Evolutionary conservation across 805 yeast species (phyloP), one percentile per base, ranked within the genome.

Genomic region (Ogataea pini): DNA sequence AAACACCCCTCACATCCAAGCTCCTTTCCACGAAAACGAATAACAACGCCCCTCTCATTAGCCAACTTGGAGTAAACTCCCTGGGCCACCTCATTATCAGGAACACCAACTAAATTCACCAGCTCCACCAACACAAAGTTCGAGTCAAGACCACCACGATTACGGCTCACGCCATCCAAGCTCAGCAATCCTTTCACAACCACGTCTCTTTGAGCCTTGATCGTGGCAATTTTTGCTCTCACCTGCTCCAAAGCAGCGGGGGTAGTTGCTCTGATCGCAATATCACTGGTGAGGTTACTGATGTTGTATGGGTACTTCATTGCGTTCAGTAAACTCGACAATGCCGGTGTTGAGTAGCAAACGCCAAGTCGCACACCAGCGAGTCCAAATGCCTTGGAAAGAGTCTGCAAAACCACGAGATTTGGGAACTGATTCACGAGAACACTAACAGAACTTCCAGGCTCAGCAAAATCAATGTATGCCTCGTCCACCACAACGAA

Each of bases 261-360:
- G 5, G 77, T 70, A 6, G 92, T 78, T 1, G 97, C 95, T 52
- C 91, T 77, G 20, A 73, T 50, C 0, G 96, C 97, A 36, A 89
- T 71, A 47, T 79, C 78, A 4, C 97, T 75, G 1, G 98, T 83
- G 55, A 86, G 72, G 10, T 89, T 78, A 7, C 96, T 88, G 48
- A 94, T 87, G 66, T 92, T 94, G 70, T 94, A 94, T 2, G 99
- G 99, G 31, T 96, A 96, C 65, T 94, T 94, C 86, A 92, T 85
- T 19, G 95, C 80, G 65, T 94, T 94, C 59, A 94, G 70, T 42
- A 87, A 78, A 4, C 67, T 59, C 0, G 96, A 78, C 40, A 94
- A 71, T 51, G 77, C 79, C 12, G 73, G 70, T 14, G 77, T 71
- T 3, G 91, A 76, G 61, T 65, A 92, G 1, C 96, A 83, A 51